phyloP scores from a whole-genome alignment of 257 asterid species.

The Cynanchum wilfordii region DNA sequence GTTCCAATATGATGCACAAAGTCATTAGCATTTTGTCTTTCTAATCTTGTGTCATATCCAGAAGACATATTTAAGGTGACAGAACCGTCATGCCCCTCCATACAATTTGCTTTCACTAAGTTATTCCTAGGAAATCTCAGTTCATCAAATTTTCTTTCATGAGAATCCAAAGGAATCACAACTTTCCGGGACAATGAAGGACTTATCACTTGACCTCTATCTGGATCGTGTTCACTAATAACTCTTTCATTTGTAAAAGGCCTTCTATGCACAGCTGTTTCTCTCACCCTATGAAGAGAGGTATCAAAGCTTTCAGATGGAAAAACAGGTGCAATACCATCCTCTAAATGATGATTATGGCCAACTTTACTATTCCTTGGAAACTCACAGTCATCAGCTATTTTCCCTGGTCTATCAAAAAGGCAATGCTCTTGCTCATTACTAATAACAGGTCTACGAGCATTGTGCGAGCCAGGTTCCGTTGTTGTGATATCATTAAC shows the following conservation, averaged over 20 bases:
- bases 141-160: slow-evolving; percentile 3
- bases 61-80: neutral
- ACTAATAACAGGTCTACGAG: slow-evolving; percentile 17
- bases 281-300: slow-evolving; percentile 23
- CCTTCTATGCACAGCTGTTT: slow-evolving; percentile 26
- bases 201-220: slow-evolving; percentile 20
- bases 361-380: slow-evolving; percentile 30
- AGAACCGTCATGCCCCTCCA: slow-evolving; percentile 1
- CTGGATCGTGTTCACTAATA: slow-evolving; percentile 24
- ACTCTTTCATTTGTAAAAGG: slow-evolving; percentile 25
- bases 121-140: slow-evolving; percentile 10
- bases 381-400: slow-evolving; percentile 22
- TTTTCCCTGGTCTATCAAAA: slow-evolving; percentile 28
- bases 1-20: slow-evolving; percentile 3
- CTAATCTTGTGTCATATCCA: neutral
- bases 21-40: neutral
- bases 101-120: neutral
- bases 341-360: slow-evolving; percentile 24
- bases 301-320: slow-evolving; percentile 27
- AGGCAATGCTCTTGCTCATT: slow-evolving; percentile 22
- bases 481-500: slow-evolving; percentile 26
- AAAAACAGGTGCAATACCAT: slow-evolving; percentile 20
- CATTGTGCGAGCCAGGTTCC: slow-evolving; percentile 19
- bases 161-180: slow-evolving; percentile 1
- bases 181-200: slow-evolving; percentile 6